Base-by-base conservation (phyloP, 1,139 yeast species). In the Wickerhamomyces sp. region DNA sequence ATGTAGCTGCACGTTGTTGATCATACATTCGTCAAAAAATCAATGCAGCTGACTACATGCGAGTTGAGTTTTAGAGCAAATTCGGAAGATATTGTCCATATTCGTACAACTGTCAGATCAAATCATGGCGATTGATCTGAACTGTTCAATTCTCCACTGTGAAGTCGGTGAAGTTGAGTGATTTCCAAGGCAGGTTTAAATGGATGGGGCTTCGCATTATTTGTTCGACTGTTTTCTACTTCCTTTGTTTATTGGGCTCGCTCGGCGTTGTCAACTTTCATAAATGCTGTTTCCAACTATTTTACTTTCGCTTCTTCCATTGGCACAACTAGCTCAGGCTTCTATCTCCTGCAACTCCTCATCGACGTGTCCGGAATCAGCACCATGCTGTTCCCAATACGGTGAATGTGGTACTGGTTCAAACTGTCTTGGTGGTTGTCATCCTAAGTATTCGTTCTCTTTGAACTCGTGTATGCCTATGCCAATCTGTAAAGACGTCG, bases 401-500 rank as follows among this genome's bases (percentile, higher is more conserved):
- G 94, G 95, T 26, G 66, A 62, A n/a, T 87, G 96, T 68, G 95
- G 95, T 37, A 70, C 80, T 14, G 96, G 96, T 2, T 65, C 78
- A 3, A 66, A 70, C 56, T 87, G 96, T 65, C 66, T 87, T 33
- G 89, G 87, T 33, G 91, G 94, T 30, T 77, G 84, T 61, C 75
- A 75, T 54, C 68, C 77, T 31, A 58, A 67, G 33, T 71, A 43
- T 45, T 75, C 82, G 0, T 75, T 51, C 56, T 30, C 32, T 44
- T 51, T 65, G 41, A 55, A 66, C 10, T 68, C 82, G 1, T 77
- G 84, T 58, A 68, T 77, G 78, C 83, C 88, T 12, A 71, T 80
- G 79, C 75, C 76, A 4, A 52, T 62, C 4, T 68, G 73, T 48
- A 52, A 64, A 38, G 48, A 62, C 40, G 12, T 40, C 3, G 30